Conservation (phyloP, 2,329 filamentous ascomycete species). For the Nannizzia gypsea region DNA sequence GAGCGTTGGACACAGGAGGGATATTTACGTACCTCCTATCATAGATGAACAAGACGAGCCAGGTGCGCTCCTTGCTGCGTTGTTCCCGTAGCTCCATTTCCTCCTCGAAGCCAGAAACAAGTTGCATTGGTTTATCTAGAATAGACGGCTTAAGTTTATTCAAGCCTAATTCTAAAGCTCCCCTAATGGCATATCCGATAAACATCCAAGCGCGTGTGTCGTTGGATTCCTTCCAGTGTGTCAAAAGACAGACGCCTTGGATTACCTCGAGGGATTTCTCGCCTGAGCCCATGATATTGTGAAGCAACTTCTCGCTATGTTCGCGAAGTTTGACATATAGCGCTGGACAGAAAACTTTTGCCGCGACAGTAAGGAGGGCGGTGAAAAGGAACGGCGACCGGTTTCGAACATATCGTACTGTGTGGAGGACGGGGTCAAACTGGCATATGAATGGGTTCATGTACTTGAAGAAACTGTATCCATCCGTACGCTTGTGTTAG, state of each 20-base stretch:
- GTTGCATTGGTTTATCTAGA: slow-evolving; percentile 7
- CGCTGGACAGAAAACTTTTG: slow-evolving; percentile 28
- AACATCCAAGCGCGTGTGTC: slow-evolving; percentile 32
- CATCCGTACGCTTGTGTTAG: background rate
- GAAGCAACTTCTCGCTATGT: slow-evolving; percentile 23
- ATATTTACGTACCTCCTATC: slow-evolving; percentile 26
- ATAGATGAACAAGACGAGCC: slow-evolving; percentile 32
- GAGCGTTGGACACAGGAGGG: background rate
- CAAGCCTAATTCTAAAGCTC: slow-evolving; percentile 29
- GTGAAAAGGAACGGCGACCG: slow-evolving; percentile 30
- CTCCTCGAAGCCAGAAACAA: background rate
- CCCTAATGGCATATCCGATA: slow-evolving; percentile 32
- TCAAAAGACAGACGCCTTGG: slow-evolving; percentile 27
- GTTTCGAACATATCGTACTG: slow-evolving; percentile 26
- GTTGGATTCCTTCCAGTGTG: slow-evolving; percentile 35
- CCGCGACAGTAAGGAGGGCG: slow-evolving; percentile 25
- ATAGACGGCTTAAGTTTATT: slow-evolving; percentile 14
- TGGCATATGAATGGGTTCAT: slow-evolving; percentile 34
- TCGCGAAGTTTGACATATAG: slow-evolving; percentile 21
- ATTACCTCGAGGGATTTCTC: slow-evolving; percentile 30
- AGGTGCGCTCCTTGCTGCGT: slow-evolving; percentile 29
- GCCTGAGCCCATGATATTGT: slow-evolving; percentile 23
- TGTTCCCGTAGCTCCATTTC: slow-evolving; percentile 18
- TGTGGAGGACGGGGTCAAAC: slow-evolving; percentile 30
- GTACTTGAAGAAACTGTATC: slow-evolving; percentile 25